Evolutionary conservation across 257 asterid species (phyloP), one percentile per base, ranked within the genome.

Genomic region (Jacaranda copaia): DNA sequence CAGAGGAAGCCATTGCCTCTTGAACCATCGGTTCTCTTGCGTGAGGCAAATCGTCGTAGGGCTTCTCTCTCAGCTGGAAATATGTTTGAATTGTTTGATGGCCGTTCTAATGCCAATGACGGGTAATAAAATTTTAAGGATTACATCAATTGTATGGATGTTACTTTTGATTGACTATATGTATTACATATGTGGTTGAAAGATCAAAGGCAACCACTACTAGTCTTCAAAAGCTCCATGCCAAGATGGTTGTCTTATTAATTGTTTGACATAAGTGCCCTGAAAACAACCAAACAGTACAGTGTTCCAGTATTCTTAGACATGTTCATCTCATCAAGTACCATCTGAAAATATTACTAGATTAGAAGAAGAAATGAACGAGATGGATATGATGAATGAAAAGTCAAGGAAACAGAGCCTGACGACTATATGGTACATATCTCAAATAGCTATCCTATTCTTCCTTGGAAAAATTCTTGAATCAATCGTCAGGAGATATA

Each of bases 41-140:
- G 97, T 14, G 98, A 96, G 88, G 98, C 99, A 82, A 96, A 96
- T 82, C 97, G 99, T 48, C 89, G 97, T 75, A 96, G 99, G 82
- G 98, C 99, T 82, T 91, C 98, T 75, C 96, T 96, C 81, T 96
- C 99, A 13, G 97, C 94, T 85, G 99, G 99, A 83, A 96, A 90
- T 88, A 82, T 86, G 85, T 85, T 80, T 68, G 99, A 96, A 75
- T 74, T 96, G 87, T 80, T 89, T 85, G 99, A 93, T 81, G 88
- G 91, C 69, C 97, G 90, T 61, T 76, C 91, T 78, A 87, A 73
- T 82, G 68, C 87, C 69, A 45, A 52, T 72, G 97, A 96, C 56
- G 80, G 98, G 99, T 96, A 89, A 81, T 77, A 80, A 74, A 72
- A 64, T 76, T 77, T 74, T 73, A 48, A 38, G 61, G 81, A 81